A percentile compares a stretch with the other conserved stretches of the same genome.
Evolutionary conservation across 495 filamentous ascomycete species (phyloP).

Genomic region (Evernia prunastri): DNA sequence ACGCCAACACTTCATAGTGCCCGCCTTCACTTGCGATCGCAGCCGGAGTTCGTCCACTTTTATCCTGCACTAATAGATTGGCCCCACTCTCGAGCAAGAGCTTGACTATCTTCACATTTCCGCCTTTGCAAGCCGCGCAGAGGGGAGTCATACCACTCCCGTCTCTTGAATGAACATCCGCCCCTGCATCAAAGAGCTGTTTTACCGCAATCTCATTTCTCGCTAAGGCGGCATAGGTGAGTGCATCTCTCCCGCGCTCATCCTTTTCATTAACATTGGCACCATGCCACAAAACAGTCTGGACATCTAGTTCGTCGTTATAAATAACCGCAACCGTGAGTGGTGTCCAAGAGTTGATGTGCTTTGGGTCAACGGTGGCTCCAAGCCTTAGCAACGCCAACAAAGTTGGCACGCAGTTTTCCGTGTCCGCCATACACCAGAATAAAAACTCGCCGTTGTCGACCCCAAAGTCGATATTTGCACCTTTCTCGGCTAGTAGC

Average conservation of each 20-base stretch:
- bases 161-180: background rate
- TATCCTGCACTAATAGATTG: background rate
- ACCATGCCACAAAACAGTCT: conserved; percentile 5
- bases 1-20: background rate
- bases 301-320: too few relatives aligned
- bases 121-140: conserved; percentile 16
- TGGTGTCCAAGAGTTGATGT: too few relatives aligned
- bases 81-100: conserved; percentile 14
- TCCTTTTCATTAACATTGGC: background rate
- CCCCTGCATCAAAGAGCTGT: conserved; percentile 4
- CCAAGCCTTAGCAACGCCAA: too few relatives aligned
- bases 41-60: background rate
- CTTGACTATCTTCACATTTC: background rate
- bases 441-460: too few relatives aligned
- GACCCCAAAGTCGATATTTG: too few relatives aligned
- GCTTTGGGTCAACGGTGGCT: too few relatives aligned
- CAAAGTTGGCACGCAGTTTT: too few relatives aligned
- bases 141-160: background rate
- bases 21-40: background rate
- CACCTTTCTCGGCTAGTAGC: too few relatives aligned
- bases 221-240: background rate
- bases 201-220: background rate
- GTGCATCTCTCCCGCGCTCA: background rate
- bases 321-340: too few relatives aligned
- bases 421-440: too few relatives aligned